Evolutionary conservation across 2,329 filamentous ascomycete genomes (phyloP).

Genomic region (Penicillium sp.): DNA sequence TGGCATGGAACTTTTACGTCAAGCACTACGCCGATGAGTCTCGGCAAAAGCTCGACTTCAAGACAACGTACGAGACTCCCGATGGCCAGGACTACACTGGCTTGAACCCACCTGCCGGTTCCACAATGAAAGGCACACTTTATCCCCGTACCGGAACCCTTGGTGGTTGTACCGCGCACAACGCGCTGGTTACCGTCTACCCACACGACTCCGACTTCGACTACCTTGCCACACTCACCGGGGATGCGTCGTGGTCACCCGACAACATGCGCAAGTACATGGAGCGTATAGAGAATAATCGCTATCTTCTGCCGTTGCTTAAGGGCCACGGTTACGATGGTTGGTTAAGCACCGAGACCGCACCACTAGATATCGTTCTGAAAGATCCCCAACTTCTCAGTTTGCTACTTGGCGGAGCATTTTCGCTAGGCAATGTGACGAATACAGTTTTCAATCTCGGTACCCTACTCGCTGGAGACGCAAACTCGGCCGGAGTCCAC

Average conservation of each 20-base stretch:
- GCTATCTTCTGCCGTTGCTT: slow-evolving; percentile 44
- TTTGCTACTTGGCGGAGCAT: slow-evolving; percentile 51
- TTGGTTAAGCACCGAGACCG: slow-evolving; percentile 24
- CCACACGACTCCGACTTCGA: slow-evolving; percentile 61
- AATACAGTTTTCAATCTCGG: slow-evolving; percentile 44
- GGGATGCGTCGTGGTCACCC: slow-evolving; percentile 58
- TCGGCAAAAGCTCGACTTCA: slow-evolving; percentile 30
- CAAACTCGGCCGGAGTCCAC: slow-evolving; percentile 46
- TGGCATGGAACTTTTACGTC: slow-evolving; percentile 37
- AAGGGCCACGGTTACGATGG: slow-evolving; percentile 45
- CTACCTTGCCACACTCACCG: slow-evolving; percentile 56
- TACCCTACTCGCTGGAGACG: slow-evolving; percentile 49
- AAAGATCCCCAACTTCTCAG: slow-evolving; percentile 54
- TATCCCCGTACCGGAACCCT: slow-evolving; percentile 58
- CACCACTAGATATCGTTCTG: slow-evolving; percentile 48
- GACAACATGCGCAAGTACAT: slow-evolving; percentile 60
- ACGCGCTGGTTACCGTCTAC: slow-evolving; percentile 58
- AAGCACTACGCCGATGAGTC: slow-evolving; percentile 33
- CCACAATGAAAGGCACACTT: slow-evolving; percentile 52
- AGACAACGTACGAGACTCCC: slow-evolving; percentile 42
- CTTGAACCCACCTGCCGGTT: slow-evolving; percentile 51
- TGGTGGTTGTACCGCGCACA: slow-evolving; percentile 60
- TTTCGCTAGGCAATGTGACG: slow-evolving; percentile 49
- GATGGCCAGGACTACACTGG: slow-evolving; percentile 54
- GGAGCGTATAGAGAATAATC: slow-evolving; percentile 52